phyloP scores from a whole-genome alignment of 1,284 basidiomycete genomes.

The Pascua guehoae region DNA sequence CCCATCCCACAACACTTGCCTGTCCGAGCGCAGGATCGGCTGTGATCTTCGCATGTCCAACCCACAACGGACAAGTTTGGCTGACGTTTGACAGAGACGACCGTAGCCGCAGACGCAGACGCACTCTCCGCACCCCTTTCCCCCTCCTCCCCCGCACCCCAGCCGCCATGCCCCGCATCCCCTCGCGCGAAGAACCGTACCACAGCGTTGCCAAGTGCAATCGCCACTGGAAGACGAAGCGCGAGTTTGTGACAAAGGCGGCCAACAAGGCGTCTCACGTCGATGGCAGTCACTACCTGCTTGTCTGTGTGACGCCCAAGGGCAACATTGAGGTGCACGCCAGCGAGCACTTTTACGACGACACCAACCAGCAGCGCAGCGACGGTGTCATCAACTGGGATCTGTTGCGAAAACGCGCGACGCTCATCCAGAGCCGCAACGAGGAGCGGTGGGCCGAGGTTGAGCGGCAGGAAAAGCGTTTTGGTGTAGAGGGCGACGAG shows the following conservation, averaged over 20 bases:
- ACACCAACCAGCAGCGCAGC: slow-evolving; percentile 29
- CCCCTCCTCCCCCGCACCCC: neutral
- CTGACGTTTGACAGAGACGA: too few species aligned
- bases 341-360: slow-evolving; percentile 43
- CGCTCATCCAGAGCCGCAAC: slow-evolving; percentile 15
- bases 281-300: slow-evolving; percentile 56
- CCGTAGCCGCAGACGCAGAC: neutral
- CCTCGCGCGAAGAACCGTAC: slow-evolving; percentile 55
- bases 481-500: slow-evolving; percentile 32
- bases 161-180: slow-evolving; percentile 53
- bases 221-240: slow-evolving; percentile 55
- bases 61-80: too few species aligned
- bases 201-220: slow-evolving; percentile 53
- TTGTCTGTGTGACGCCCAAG: slow-evolving; percentile 54
- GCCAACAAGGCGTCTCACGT: slow-evolving; percentile 53
- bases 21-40: too few species aligned
- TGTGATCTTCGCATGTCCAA: too few species aligned
- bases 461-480: slow-evolving; percentile 35
- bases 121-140: too few species aligned
- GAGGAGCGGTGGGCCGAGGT: slow-evolving; percentile 28
- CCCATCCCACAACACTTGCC: too few species aligned
- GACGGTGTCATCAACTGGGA: slow-evolving; percentile 37
- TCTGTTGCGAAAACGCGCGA: slow-evolving; percentile 13
- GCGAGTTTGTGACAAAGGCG: slow-evolving; percentile 54
- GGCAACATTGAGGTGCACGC: slow-evolving; percentile 57